phyloP scores from a whole-genome alignment of 768 basidiomycete species.

The Naganishia onofrii region DNA sequence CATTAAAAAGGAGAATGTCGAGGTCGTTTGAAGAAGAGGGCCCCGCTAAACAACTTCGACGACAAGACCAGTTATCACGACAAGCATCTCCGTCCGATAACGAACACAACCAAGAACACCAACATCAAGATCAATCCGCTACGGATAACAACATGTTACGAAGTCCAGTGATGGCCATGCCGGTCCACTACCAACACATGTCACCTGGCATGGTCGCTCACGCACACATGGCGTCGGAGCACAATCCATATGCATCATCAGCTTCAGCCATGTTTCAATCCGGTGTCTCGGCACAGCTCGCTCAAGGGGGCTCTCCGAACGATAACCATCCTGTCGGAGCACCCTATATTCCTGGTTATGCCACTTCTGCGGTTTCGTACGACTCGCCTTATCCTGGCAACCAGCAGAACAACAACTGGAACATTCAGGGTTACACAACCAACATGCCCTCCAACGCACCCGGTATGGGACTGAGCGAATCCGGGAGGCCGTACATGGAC shows the following conservation, averaged over 20 bases:
- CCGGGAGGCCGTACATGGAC: conserved; percentile 18
- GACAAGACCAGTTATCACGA: conserved; percentile 4
- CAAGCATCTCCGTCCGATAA: conserved; percentile 1
- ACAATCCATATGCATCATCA: conserved; percentile 19
- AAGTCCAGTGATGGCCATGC: conserved; percentile 19
- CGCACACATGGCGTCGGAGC: background rate
- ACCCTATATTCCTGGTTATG: conserved; percentile 13
- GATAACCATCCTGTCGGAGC: background rate
- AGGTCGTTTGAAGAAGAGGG: conserved; percentile 3
- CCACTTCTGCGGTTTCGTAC: conserved; percentile 12
- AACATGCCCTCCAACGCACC: conserved; percentile 16
- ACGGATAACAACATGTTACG: conserved; percentile 19
- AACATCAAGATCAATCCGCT: background rate
- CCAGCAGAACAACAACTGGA: conserved; percentile 22
- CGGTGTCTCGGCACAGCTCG: conserved; percentile 1
- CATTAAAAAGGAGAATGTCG: conserved; percentile 22
- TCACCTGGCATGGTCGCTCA: conserved; percentile 16
- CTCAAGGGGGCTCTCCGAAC: background rate
- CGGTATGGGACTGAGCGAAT: conserved; percentile 8
- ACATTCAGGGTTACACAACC: conserved; percentile 14
- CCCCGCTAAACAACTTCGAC: conserved; percentile 10
- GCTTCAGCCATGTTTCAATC: conserved; percentile 24
- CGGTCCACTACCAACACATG: conserved; percentile 21
- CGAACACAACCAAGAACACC: conserved; percentile 13
- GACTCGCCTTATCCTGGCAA: conserved; percentile 10